phyloP scores from a whole-genome alignment of 305 asterid genomes.

The Solanum hybrid region DNA sequence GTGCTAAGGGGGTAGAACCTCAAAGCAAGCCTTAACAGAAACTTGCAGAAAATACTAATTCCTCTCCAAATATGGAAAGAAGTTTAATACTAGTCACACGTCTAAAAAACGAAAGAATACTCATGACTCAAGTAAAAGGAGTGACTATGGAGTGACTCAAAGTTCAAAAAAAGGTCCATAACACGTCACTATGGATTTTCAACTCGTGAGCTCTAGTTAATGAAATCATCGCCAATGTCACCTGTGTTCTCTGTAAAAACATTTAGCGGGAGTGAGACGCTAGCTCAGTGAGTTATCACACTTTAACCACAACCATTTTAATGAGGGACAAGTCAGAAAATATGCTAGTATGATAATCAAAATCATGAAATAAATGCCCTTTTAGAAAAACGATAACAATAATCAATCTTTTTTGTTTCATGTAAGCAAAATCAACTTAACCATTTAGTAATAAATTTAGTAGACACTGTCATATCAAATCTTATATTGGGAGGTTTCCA shows the following conservation, averaged over 20 bases:
- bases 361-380: background rate
- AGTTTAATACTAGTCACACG: background rate
- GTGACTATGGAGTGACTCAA: background rate
- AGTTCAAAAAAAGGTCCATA: background rate
- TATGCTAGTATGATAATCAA: background rate
- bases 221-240: background rate
- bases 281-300: background rate
- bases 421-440: background rate
- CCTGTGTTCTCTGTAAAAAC: background rate
- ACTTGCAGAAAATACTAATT: background rate
- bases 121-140: background rate
- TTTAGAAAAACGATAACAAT: background rate
- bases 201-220: background rate
- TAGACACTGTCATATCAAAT: background rate
- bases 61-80: background rate
- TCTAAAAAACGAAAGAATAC: background rate
- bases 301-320: background rate
- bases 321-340: background rate
- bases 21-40: background rate
- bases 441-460: background rate
- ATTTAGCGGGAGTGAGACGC: background rate
- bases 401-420: background rate
- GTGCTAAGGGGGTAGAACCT: background rate
- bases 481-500: background rate
- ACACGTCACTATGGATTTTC: background rate